These are phyloP conservation scores for Botryotinia globosa DNA, from an alignment of 2,329 filamentous ascomycete species.

Conservation along the genomic window DNA sequence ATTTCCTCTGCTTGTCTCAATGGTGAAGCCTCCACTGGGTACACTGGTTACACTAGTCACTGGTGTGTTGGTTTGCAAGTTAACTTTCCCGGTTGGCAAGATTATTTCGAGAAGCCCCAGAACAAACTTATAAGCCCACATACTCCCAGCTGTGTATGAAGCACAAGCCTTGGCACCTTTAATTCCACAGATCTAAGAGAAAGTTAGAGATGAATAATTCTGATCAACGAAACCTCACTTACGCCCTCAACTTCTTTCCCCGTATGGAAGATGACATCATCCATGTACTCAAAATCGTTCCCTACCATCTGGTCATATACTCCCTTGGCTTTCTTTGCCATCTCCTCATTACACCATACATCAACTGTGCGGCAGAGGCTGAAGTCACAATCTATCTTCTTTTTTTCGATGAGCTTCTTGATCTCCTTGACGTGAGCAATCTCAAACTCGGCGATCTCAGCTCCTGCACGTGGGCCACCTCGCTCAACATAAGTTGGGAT, in stretches of 20 bases:
- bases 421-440: slow-evolving; percentile 40
- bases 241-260: slow-evolving; percentile 13
- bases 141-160: slow-evolving; percentile 27
- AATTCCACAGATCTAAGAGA: slow-evolving; percentile 27
- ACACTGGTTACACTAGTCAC: slow-evolving; percentile 36
- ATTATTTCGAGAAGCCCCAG: slow-evolving; percentile 50
- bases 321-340: slow-evolving; percentile 1
- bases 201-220: not conserved
- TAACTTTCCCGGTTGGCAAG: slow-evolving; percentile 44
- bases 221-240: not conserved
- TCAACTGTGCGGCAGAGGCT: slow-evolving; percentile 36
- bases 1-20: slow-evolving; percentile 53
- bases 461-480: slow-evolving; percentile 3
- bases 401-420: slow-evolving; percentile 40
- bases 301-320: slow-evolving; percentile 14
- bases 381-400: slow-evolving; percentile 45
- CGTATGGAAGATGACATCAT: slow-evolving; percentile 16
- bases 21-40: slow-evolving; percentile 41
- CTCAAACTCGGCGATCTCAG: slow-evolving; percentile 39
- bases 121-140: slow-evolving; percentile 62
- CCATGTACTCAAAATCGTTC: slow-evolving; percentile 15
- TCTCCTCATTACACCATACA: slow-evolving; percentile 16
- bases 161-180: slow-evolving; percentile 29
- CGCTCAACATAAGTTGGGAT: slow-evolving; percentile 16
- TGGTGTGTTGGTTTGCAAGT: slow-evolving; percentile 52